Evolutionary conservation across 2,329 filamentous ascomycete species (phyloP).

Genomic region (Monosporascus sp.): DNA sequence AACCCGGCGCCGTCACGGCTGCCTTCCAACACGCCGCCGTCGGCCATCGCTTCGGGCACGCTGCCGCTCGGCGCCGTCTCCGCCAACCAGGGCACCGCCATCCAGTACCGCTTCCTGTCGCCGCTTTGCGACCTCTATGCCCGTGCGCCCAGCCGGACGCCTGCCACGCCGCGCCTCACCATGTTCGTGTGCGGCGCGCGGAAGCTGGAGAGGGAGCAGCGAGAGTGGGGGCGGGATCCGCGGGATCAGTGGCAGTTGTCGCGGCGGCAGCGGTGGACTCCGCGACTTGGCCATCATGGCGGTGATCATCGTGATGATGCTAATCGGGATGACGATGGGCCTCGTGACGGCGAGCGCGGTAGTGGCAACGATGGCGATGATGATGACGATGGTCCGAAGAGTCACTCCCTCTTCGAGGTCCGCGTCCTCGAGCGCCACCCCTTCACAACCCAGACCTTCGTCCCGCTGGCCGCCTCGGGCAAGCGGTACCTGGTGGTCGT

Average conservation of each 20-base stretch:
- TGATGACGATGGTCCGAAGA: too few relatives aligned
- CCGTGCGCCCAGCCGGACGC: conserved; percentile 53
- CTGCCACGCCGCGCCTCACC: conserved; percentile 64
- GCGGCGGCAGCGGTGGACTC: conserved; percentile 12
- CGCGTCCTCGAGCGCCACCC: conserved; percentile 83
- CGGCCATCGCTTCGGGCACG: conserved; percentile 11
- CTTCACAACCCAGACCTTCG: conserved; percentile 90
- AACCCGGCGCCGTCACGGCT: conserved; percentile 60
- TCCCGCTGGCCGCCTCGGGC: conserved; percentile 54
- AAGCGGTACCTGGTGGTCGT: conserved; percentile 78
- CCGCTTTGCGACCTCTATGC: conserved; percentile 64
- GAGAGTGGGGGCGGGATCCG: conserved; percentile 4
- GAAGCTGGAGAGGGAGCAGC: conserved; percentile 20
- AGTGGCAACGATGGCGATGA: too few relatives aligned
- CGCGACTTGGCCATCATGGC: too few relatives aligned
- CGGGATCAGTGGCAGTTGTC: conserved; percentile 1
- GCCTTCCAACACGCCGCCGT: conserved; percentile 29
- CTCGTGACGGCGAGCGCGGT: too few relatives aligned
- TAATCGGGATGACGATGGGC: too few relatives aligned
- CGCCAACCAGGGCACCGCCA: conserved; percentile 81
- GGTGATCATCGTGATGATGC: too few relatives aligned
- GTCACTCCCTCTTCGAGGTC: conserved; percentile 51
- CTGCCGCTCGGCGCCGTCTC: conserved; percentile 46
- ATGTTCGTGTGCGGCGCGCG: conserved; percentile 83
- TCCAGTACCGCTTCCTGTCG: conserved; percentile 82